Conservation (phyloP, 2,329 filamentous ascomycete genomes). For the Hypoxylon sp. region DNA sequence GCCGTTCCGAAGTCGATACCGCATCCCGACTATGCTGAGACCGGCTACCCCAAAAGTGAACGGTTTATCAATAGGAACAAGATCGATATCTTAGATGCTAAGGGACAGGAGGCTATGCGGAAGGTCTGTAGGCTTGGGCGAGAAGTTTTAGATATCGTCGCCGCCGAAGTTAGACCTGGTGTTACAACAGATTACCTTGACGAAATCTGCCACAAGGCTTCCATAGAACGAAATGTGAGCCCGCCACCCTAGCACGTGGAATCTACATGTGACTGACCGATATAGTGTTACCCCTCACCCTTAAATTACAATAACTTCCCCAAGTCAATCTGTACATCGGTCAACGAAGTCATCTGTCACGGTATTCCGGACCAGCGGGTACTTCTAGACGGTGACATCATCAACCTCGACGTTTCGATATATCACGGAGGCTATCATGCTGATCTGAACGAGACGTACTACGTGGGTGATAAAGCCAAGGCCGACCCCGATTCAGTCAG, state of each 20-base stretch:
- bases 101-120: constrained; percentile 89
- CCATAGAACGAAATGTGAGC: constrained; percentile 89
- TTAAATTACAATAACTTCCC: constrained; percentile 97
- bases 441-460: constrained; percentile 98
- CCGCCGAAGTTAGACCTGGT: constrained; percentile 85
- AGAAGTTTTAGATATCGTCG: constrained; percentile 94
- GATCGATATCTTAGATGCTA: constrained; percentile 84
- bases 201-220: constrained; percentile 94
- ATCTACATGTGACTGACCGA: constrained; percentile 30
- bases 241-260: not conserved
- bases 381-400: constrained; percentile 91
- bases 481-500: constrained; percentile 89
- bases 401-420: constrained; percentile 96
- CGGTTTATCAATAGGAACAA: constrained; percentile 80
- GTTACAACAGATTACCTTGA: constrained; percentile 97
- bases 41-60: constrained; percentile 79
- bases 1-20: constrained; percentile 84
- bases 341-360: constrained; percentile 98
- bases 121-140: constrained; percentile 89
- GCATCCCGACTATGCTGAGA: constrained; percentile 88
- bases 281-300: constrained; percentile 91
- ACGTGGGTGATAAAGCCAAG: constrained; percentile 89
- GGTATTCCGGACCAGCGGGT: constrained; percentile 94
- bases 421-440: constrained; percentile 97
- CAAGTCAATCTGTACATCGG: constrained; percentile 96